Evolutionary conservation across 495 filamentous ascomycete genomes (phyloP), one percentile per base, ranked within the genome.

Genomic region (Penicillium maclennaniae): DNA sequence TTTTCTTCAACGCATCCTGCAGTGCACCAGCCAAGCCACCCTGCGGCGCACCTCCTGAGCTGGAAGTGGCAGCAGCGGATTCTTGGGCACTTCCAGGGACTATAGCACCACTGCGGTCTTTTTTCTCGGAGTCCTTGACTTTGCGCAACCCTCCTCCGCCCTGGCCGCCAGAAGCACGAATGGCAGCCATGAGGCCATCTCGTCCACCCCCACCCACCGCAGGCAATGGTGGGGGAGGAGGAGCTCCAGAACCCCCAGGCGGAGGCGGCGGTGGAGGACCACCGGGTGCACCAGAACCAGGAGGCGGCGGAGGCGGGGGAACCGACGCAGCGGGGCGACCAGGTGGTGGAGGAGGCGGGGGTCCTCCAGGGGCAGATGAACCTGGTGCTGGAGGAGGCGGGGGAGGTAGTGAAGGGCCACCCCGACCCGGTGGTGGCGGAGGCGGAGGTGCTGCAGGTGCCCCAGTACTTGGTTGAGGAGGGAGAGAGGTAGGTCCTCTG

Each of bases 1-100:
- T 76, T 72, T 88, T 82, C 55, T 82, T 80, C 54, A 92, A 71
- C 42, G 87, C 88, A 49, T 82, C 83, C 52, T 88, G 87, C 53
- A 97, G 72, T 46, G 90, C 91, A 69, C 87, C 87, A 23, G 88
- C 88, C 79, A 97, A 78, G 5, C 85, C 82, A 52, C 82, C 87
- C 26, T 80, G 74, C 53, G 79, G 73, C 42, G 74, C 82, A 53
- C 80, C 69, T 43, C 76, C 81, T 53, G 77, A 78, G 43, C 78
- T 77, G 36, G 68, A 47, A 23, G 67, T 53, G 20, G 65, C 57
- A 15, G 83, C 78, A 37, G 83, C 72, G 25, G 79, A 77, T 47
- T 75, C 76, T 55, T 81, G 78, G 28, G 70, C 61, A 39, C 67
- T 67, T 36, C 83, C 85, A 15, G 83, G 83, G 43, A 95, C 85